phyloP scores from a whole-genome alignment of 768 basidiomycete genomes.

The Tremella yokohamensis region DNA sequence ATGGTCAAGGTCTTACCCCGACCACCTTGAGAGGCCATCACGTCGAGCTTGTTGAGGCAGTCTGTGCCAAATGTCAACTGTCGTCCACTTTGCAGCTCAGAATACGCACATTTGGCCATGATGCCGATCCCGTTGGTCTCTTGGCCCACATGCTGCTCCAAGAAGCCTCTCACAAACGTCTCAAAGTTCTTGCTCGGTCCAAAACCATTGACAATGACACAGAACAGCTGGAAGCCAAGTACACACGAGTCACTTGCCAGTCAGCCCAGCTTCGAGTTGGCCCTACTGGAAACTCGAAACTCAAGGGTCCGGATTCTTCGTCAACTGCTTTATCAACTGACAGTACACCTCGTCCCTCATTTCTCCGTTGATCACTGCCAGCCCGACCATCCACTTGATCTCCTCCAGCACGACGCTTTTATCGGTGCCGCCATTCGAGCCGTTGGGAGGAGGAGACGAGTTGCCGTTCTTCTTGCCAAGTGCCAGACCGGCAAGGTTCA shows the following conservation, averaged over 20 bases:
- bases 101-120: slow-evolving; percentile 68
- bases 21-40: slow-evolving; percentile 74
- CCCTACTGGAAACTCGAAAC: slow-evolving; percentile 45
- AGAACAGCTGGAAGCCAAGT: slow-evolving; percentile 89
- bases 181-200: slow-evolving; percentile 92
- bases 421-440: slow-evolving; percentile 10
- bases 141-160: slow-evolving; percentile 64
- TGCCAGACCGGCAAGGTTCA: slow-evolving; percentile 18
- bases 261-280: background rate
- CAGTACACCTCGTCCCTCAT: slow-evolving; percentile 90
- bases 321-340: slow-evolving; percentile 87
- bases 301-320: slow-evolving; percentile 71
- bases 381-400: slow-evolving; percentile 76
- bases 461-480: slow-evolving; percentile 3
- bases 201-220: slow-evolving; percentile 85
- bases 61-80: slow-evolving; percentile 44
- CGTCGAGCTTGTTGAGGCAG: slow-evolving; percentile 70
- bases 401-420: slow-evolving; percentile 61
- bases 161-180: slow-evolving; percentile 73
- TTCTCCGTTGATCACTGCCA: slow-evolving; percentile 75
- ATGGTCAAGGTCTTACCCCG: slow-evolving; percentile 74
- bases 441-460: background rate
- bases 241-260: slow-evolving; percentile 70
- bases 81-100: background rate
- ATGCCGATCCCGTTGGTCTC: slow-evolving; percentile 76